Conservation (phyloP, 768 basidiomycete species). For the Amylocystis lapponica region DNA sequence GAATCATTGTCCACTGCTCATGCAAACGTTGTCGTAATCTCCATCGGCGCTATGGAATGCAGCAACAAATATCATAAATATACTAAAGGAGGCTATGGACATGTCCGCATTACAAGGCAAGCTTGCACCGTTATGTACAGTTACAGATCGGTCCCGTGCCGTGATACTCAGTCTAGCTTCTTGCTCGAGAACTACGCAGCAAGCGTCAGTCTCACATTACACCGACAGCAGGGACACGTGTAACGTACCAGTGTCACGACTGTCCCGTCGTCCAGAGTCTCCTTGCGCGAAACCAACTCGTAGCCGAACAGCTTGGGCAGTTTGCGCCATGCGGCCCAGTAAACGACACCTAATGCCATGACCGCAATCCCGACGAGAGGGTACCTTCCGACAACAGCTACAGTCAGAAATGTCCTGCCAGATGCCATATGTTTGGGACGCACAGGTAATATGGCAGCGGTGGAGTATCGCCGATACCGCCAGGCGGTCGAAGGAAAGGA, state of each 20-base stretch:
- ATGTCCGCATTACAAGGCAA: neutral
- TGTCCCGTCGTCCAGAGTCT: conserved; percentile 44
- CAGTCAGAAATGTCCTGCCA: neutral
- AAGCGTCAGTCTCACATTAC: neutral
- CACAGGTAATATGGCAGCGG: conserved; percentile 53
- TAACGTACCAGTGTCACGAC: conserved; percentile 42
- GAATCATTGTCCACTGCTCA: too few relatives aligned
- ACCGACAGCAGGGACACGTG: neutral
- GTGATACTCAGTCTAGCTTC: conserved; percentile 5
- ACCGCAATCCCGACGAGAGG: conserved; percentile 48
- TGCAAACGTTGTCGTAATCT: too few relatives aligned
- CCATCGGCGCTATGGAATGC: too few relatives aligned
- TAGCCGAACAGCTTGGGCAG: conserved; percentile 46
- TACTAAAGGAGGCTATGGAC: neutral
- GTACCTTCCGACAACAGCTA: conserved; percentile 30
- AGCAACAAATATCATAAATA: too few relatives aligned
- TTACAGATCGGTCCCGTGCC: too few relatives aligned
- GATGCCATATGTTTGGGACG: neutral
- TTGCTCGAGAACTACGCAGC: conserved; percentile 12
- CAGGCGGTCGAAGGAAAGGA: conserved; percentile 50
- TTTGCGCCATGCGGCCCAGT: conserved; percentile 52
- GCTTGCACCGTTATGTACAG: neutral
- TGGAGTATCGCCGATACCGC: conserved; percentile 52
- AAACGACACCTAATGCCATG: conserved; percentile 39
- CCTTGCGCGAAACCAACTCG: conserved; percentile 42